These are phyloP conservation scores for Boletellus ananas DNA, from an alignment of 768 basidiomycete species.

Conservation along the genomic window DNA sequence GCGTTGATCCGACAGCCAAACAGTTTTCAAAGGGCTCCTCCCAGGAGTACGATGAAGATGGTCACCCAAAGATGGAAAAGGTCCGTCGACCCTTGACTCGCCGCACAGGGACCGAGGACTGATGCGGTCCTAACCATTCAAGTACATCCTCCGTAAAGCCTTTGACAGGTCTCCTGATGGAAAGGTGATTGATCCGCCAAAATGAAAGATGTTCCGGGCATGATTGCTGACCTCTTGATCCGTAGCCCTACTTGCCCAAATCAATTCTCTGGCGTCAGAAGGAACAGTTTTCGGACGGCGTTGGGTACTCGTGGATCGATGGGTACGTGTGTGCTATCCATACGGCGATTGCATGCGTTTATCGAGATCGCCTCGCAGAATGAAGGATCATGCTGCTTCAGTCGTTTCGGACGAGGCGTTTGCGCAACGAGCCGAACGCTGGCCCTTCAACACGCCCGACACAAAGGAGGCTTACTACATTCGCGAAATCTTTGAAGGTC, in stretches of 20 bases:
- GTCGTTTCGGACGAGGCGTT: conserved; percentile 81
- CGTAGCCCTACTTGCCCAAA: conserved; percentile 84
- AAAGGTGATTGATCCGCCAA: conserved; percentile 42
- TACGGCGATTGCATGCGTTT: background rate
- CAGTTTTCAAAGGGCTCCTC: conserved; percentile 78
- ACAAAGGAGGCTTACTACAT: conserved; percentile 97
- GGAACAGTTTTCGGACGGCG: conserved; percentile 98
- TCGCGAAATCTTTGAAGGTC: conserved; percentile 86
- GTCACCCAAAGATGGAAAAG: conserved; percentile 94
- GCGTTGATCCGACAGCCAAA: conserved; percentile 82
- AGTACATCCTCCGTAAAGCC: conserved; percentile 95
- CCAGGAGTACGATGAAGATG: conserved; percentile 79
- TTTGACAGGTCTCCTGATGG: conserved; percentile 84
- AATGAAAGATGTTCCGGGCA: background rate
- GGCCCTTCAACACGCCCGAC: conserved; percentile 77
- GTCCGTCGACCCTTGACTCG: conserved; percentile 35
- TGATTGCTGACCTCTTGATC: background rate
- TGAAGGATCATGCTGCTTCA: conserved; percentile 81
- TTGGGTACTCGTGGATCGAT: conserved; percentile 99
- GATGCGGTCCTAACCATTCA: background rate
- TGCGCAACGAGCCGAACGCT: conserved; percentile 66
- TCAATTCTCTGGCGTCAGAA: conserved; percentile 99
- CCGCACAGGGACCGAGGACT: conserved; percentile 5
- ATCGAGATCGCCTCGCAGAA: conserved; percentile 40
- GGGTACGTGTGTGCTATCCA: conserved; percentile 47